Conservation (phyloP, 805 yeast genomes). For the Zygoascus bituminiphila region DNA sequence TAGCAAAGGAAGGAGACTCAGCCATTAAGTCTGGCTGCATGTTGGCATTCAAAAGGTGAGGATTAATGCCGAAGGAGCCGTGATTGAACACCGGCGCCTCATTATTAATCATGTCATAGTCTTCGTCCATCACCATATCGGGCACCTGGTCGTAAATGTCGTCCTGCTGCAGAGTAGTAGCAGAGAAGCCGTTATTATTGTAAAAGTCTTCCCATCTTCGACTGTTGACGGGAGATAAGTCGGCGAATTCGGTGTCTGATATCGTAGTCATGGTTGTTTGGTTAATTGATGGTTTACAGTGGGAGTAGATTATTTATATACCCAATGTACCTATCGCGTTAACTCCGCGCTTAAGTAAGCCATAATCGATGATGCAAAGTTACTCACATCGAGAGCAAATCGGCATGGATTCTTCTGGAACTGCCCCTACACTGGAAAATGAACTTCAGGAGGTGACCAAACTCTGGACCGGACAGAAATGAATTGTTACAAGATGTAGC, state of each 20-base stretch:
- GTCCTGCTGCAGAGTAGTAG: not conserved
- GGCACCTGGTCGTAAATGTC: not conserved
- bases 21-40: not conserved
- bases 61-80: not conserved
- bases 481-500: no score
- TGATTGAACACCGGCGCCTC: no score
- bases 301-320: not conserved
- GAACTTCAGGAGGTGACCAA: no score
- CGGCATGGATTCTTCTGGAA: not conserved
- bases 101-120: constrained; percentile 1
- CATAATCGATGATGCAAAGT: not conserved
- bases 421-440: no score
- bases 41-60: not conserved
- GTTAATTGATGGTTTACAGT: no score
- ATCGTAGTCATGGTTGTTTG: constrained; percentile 4
- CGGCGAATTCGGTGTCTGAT: not conserved
- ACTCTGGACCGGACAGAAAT: no score
- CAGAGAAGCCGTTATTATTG: not conserved
- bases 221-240: not conserved
- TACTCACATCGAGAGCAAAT: not conserved
- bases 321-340: no score
- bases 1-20: not conserved
- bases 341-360: not conserved
- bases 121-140: not conserved
- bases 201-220: not conserved